These are phyloP conservation scores for Colletotrichum nymphaeae DNA, from an alignment of 2,329 filamentous ascomycete species.

Conservation along the genomic window DNA sequence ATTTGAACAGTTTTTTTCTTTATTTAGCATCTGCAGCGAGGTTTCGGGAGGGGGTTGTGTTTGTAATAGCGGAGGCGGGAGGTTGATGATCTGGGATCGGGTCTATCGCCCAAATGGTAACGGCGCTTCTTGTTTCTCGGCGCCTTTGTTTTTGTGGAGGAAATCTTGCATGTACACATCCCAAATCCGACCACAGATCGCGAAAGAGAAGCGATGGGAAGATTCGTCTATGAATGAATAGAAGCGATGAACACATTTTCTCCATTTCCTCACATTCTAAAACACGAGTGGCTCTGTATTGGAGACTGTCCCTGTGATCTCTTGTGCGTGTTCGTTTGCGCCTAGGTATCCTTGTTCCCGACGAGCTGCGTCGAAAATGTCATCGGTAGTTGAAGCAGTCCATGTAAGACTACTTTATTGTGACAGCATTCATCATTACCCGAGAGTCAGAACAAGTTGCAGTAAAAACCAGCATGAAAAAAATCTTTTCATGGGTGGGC, in stretches of 20 bases:
- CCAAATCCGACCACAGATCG: neutral
- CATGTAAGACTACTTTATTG: too few species aligned
- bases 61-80: slow-evolving; percentile 15
- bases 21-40: slow-evolving; percentile 25
- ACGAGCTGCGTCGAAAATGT: too few species aligned
- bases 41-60: neutral
- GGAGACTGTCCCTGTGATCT: neutral
- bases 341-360: neutral
- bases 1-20: slow-evolving; percentile 5
- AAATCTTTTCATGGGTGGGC: neutral
- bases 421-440: too few species aligned
- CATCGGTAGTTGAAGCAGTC: too few species aligned
- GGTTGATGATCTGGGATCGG: neutral
- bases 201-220: neutral
- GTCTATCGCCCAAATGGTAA: neutral
- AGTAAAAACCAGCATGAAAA: neutral
- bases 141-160: neutral
- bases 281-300: neutral
- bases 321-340: too few species aligned
- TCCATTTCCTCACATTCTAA: neutral
- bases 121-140: neutral
- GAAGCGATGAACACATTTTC: neutral
- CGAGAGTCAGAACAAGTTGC: too few species aligned
- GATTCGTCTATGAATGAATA: neutral
- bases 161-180: neutral